Percentiles rank a stretch among this genome's conserved stretches.
phyloP scores from a whole-genome alignment of 345 rosid genomes.

The Fremontodendron californicum region DNA sequence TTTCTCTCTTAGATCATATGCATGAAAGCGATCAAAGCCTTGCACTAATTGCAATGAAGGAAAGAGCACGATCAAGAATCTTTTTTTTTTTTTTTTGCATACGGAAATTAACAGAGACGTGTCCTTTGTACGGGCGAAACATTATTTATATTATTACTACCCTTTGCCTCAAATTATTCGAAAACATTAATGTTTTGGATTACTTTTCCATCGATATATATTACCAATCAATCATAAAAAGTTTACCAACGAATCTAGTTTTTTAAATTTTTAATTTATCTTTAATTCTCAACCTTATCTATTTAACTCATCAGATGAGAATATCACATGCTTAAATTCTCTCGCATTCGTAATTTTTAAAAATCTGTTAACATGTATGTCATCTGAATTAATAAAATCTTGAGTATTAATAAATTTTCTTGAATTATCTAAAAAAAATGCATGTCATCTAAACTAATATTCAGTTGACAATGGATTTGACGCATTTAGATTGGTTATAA shows the following conservation, averaged over 20 bases:
- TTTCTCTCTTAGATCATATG: conserved; percentile 11
- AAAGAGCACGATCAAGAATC: conserved; percentile 24
- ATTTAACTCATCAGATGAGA: too few relatives aligned
- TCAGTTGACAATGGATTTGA: neutral
- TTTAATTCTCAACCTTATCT: too few relatives aligned
- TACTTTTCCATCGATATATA: neutral
- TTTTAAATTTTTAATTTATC: neutral
- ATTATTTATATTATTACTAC: neutral
- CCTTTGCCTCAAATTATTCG: neutral
- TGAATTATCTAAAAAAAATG: too few relatives aligned
- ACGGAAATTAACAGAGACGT: conserved; percentile 22
- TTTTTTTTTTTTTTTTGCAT: conserved; percentile 12
- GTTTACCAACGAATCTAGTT: neutral
- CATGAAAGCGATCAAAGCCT: conserved; percentile 12
- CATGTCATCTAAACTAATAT: too few relatives aligned
- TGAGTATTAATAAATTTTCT: too few relatives aligned
- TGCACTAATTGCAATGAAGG: neutral
- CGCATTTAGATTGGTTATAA: neutral
- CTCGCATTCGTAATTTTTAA: too few relatives aligned
- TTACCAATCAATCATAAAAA: neutral
- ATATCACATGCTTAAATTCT: neutral
- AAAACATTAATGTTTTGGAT: neutral
- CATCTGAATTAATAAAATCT: too few relatives aligned
- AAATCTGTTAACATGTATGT: too few relatives aligned
- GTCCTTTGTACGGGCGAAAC: conserved; percentile 28